Evolutionary conservation across 2,329 filamentous ascomycete species (phyloP), one percentile per base, ranked within the genome.

Genomic region (Mycosphaerella sp.): DNA sequence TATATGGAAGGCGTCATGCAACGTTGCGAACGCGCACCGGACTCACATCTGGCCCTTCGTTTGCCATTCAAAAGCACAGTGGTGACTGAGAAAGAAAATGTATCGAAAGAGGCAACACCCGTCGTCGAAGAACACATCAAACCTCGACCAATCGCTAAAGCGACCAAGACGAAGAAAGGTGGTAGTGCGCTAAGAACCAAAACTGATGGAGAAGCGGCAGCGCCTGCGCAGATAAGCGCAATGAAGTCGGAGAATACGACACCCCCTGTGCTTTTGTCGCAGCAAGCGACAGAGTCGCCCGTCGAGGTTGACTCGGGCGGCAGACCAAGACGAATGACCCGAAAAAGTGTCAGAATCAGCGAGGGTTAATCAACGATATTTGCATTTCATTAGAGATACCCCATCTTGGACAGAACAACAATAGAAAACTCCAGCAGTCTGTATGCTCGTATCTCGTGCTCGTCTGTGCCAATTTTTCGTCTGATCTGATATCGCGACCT

Each of bases 1-100:
- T 73, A 78, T 58, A 80, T 81, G 78, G 74, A 78, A 50, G 72
- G 75, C 17, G 67, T 78, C 12, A 82, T 84, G 71, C 74, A 77
- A 57, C 74, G 74, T 3, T 78, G 78, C 45, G 73, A 75, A 54
- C 70, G 78, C 13, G 79, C 78, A 0, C 77, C 79, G 3, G 73
- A 76, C 50, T 75, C 75, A 4, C 77, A 76, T 62, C 68, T 83
- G 7, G 79, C 79, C 1, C 69, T 81, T 48, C 73, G 77, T 43
- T 64, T 84, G 43, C 80, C 80, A 2, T 51, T 64, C 50, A 68
- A 65, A 36, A 58, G 61, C 14, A 53, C 54, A 17, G 50, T 41
- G 13, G 45, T 12, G 7, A 56, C 55, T 12, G 55, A 52, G 40
- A 54, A 42, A 35, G 60, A 58, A 16, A 55, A 59, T n/a, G 56